Percentiles rank a stretch among this genome's conserved stretches.
phyloP scores from a whole-genome alignment of 345 rosid genomes.

The Psidium friedrichsthalianum region DNA sequence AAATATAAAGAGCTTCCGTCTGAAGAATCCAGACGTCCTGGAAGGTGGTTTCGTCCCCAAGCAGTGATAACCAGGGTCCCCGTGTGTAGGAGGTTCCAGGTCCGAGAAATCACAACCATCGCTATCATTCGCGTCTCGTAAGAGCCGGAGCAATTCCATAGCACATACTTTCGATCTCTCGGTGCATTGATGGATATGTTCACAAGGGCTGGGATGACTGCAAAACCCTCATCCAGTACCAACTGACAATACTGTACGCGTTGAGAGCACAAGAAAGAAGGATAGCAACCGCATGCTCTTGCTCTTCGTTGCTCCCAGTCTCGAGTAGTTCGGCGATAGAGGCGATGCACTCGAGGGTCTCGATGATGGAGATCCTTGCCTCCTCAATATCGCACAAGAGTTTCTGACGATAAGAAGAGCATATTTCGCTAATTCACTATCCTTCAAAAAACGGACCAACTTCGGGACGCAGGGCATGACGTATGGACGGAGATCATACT shows the following conservation, averaged over 20 bases:
- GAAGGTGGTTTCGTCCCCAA: slow-evolving; percentile 17
- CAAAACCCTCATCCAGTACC: slow-evolving; percentile 44
- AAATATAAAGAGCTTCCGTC: not conserved
- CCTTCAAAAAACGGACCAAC: slow-evolving; percentile 44
- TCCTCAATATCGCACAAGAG: slow-evolving; percentile 35
- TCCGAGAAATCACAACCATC: slow-evolving; percentile 6
- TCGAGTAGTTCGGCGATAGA: slow-evolving; percentile 55
- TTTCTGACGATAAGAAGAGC: slow-evolving; percentile 35
- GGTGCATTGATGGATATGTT: slow-evolving; percentile 41
- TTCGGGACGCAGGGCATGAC: slow-evolving; percentile 42
- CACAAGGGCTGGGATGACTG: slow-evolving; percentile 38
- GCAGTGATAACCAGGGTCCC: slow-evolving; percentile 1
- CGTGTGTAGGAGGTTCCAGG: not conserved
- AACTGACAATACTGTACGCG: slow-evolving; percentile 34
- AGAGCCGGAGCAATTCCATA: slow-evolving; percentile 55
- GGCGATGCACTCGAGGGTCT: slow-evolving; percentile 50
- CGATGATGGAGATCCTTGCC: slow-evolving; percentile 43
- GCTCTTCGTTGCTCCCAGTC: slow-evolving; percentile 36
- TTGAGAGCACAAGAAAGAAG: slow-evolving; percentile 30
- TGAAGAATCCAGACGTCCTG: slow-evolving; percentile 26
- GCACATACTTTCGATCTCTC: slow-evolving; percentile 49
- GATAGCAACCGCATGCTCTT: slow-evolving; percentile 39
- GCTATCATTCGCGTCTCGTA: slow-evolving; percentile 22
- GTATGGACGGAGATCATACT: slow-evolving; percentile 28
- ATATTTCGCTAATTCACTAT: slow-evolving; percentile 25